Evolutionary conservation across 1,139 yeast species (phyloP), one percentile per base, ranked within the genome.

Genomic region (Debaryomyces fabryi): DNA sequence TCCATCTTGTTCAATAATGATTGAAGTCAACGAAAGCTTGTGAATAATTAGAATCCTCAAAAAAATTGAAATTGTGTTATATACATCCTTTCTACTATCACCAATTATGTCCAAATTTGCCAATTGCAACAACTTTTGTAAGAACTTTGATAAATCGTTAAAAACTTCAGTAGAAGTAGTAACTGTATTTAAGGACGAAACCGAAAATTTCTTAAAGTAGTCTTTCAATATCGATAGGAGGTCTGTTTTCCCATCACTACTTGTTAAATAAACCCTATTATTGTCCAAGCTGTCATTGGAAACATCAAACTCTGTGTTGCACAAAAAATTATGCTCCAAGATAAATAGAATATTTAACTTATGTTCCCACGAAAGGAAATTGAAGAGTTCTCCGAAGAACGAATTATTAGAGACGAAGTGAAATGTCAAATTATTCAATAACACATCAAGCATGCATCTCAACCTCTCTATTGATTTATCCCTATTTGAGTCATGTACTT

Each of bases 21-120:
- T 54, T 49, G 69, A 58, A 3, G 72, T 67, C 27, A 79, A 57
- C 1, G 72, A 63, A 4, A 68, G 62, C 58, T 79, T 81, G 59
- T 85, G 89, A 48, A 86, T 81, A 53, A 85, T 78, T 29, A 85
- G 65, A 9, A 86, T 79, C 53, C 86, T 73, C 48, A 84, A 71
- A 52, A 82, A 73, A 29, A 83, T 69, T 3, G 78, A 67, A 6
- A 72, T 62, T 1, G 65, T 47, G 42, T 58, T 54, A 32, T 60
- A 52, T 6, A 66, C 47, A 23, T 57, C 48, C 2, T 49, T 46
- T 1, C 50, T 49, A 20, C 40, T 40, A 13, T 48, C 48, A 13
- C 49, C 51, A 27, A 27, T 35, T 3, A 36, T 38, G 18, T 50
- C 51, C 2, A 51, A 34, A 30, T 58, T 58, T 2, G 56, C 56